phyloP scores from a whole-genome alignment of 306 rosid species.

The Sphenostylis stenocarpa region DNA sequence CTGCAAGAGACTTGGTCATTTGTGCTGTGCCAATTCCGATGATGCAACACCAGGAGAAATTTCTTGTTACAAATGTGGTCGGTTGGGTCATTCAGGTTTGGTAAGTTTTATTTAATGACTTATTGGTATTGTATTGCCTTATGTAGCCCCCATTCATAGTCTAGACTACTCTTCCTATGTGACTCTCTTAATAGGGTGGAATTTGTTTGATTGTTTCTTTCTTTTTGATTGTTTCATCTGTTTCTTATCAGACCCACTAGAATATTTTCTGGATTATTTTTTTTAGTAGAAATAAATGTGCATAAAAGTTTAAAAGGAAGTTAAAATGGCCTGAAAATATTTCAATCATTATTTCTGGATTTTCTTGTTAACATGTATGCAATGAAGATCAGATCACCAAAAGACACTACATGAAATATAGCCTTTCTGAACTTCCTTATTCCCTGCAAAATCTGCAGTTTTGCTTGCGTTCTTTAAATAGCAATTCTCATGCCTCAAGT shows the following conservation, averaged over 20 bases:
- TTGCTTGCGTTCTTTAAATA: neutral
- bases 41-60: constrained; percentile 43
- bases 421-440: neutral
- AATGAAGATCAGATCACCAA: neutral
- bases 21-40: constrained; percentile 61
- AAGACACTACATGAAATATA: neutral
- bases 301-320: neutral
- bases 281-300: neutral
- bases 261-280: neutral
- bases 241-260: neutral
- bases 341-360: neutral
- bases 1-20: constrained; percentile 82
- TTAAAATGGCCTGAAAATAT: neutral
- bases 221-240: neutral
- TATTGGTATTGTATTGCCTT: neutral
- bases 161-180: neutral
- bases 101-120: constrained; percentile 51
- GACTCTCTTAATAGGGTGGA: neutral
- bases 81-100: constrained; percentile 83
- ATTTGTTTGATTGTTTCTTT: neutral
- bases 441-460: neutral
- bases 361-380: neutral
- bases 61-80: constrained; percentile 92
- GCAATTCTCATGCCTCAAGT: neutral
- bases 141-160: neutral